Evolutionary conservation across 495 filamentous ascomycete genomes (phyloP).

Genomic region (Hypoxylon trugodes): DNA sequence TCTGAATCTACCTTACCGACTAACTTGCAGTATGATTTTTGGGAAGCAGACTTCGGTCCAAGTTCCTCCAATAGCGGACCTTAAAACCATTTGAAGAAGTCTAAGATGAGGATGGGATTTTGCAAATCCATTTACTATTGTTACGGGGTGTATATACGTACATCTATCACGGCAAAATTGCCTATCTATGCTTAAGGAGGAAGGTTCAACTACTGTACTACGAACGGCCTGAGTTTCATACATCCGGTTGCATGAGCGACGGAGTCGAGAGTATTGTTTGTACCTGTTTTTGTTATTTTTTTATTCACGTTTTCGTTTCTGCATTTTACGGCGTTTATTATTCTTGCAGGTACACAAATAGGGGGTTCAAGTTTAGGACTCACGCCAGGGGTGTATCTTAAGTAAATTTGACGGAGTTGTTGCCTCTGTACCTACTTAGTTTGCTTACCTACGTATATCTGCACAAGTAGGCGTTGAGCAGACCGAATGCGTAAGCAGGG

Average conservation of each 20-base stretch:
- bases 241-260: slow-evolving; percentile 40
- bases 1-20: slow-evolving; percentile 31
- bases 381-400: too few relatives aligned
- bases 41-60: slow-evolving; percentile 33
- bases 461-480: neutral
- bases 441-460: too few relatives aligned
- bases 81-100: slow-evolving; percentile 1
- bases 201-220: slow-evolving; percentile 22
- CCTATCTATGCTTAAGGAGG: slow-evolving; percentile 15
- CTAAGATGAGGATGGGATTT: neutral
- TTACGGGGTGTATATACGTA: too few relatives aligned
- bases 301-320: neutral
- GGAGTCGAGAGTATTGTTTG: slow-evolving; percentile 35
- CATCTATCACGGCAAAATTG: slow-evolving; percentile 3
- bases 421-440: neutral
- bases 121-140: too few relatives aligned
- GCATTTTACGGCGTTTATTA: slow-evolving; percentile 20
- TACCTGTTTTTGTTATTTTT: slow-evolving; percentile 7
- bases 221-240: slow-evolving; percentile 32
- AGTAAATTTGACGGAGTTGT: neutral
- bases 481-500: neutral
- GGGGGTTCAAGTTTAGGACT: neutral
- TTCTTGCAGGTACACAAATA: slow-evolving; percentile 2
- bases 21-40: neutral
- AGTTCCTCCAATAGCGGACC: slow-evolving; percentile 34